Percentiles rank a stretch among this genome's conserved stretches.
phyloP scores from a whole-genome alignment of 768 basidiomycete genomes.

The Suillus discolor region DNA sequence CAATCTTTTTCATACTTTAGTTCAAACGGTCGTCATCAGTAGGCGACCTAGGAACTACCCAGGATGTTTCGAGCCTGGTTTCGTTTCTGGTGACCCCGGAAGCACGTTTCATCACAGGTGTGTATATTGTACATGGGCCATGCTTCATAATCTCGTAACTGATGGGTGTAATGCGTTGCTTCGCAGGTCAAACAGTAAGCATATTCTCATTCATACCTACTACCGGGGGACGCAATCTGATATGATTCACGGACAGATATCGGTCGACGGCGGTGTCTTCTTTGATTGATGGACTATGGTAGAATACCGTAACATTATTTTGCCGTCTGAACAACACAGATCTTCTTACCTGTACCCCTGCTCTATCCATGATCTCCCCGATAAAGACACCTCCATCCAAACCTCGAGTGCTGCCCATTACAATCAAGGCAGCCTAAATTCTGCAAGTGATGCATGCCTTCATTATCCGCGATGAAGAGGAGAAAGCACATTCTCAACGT shows the following conservation, averaged over 20 bases:
- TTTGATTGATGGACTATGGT: slow-evolving; percentile 1
- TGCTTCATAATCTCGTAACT: not conserved
- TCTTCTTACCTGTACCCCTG: too few species aligned
- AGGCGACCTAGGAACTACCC: slow-evolving; percentile 24
- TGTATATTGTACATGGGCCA: slow-evolving; percentile 16
- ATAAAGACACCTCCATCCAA: slow-evolving; percentile 29
- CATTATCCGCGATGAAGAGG: slow-evolving; percentile 68
- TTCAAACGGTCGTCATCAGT: slow-evolving; percentile 15
- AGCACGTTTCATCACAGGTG: slow-evolving; percentile 38
- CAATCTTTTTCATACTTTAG: slow-evolving; percentile 10
- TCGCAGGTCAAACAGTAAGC: slow-evolving; percentile 30
- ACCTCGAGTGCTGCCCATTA: not conserved
- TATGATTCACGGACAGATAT: slow-evolving; percentile 15
- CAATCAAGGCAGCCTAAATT: slow-evolving; percentile 24
- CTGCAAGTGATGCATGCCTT: slow-evolving; percentile 38
- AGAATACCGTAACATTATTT: too few species aligned
- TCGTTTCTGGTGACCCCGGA: slow-evolving; percentile 37
- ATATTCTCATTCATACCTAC: not conserved
- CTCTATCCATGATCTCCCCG: slow-evolving; percentile 41
- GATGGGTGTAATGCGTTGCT: not conserved
- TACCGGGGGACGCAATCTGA: not conserved
- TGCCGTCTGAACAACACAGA: too few species aligned
- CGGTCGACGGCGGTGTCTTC: slow-evolving; percentile 26
- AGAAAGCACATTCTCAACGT: slow-evolving; percentile 57
- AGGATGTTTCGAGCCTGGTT: slow-evolving; percentile 40